Conservation (phyloP, 352 stramenopile species). For the Phytophthora hybrid region DNA sequence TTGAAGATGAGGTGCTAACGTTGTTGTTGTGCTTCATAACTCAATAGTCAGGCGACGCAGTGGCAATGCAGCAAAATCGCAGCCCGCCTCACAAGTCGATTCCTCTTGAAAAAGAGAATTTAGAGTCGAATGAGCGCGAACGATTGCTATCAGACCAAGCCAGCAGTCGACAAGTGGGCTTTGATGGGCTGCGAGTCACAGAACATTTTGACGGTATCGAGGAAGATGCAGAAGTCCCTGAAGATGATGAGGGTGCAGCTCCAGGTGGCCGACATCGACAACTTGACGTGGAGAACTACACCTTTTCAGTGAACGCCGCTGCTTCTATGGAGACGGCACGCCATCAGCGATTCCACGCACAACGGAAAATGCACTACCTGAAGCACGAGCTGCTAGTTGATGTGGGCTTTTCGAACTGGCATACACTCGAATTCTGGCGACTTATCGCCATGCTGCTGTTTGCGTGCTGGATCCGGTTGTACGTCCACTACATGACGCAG, state of each 20-base stretch:
- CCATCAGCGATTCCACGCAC: slow-evolving; percentile 66
- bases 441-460: slow-evolving; percentile 62
- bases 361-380: slow-evolving; percentile 84
- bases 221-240: slow-evolving; percentile 13
- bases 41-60: slow-evolving; percentile 35
- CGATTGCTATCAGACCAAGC: slow-evolving; percentile 17
- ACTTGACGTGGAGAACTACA: slow-evolving; percentile 57
- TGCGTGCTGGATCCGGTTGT: slow-evolving; percentile 89
- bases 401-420: slow-evolving; percentile 55
- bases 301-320: slow-evolving; percentile 60
- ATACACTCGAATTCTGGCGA: slow-evolving; percentile 86
- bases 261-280: slow-evolving; percentile 7
- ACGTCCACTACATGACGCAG: slow-evolving; percentile 91
- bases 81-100: slow-evolving; percentile 9
- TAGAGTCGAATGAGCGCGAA: slow-evolving; percentile 2
- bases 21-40: background rate
- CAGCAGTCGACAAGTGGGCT: slow-evolving; percentile 5
- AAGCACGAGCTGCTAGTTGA: slow-evolving; percentile 85
- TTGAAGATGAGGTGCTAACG: background rate
- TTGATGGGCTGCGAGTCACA: slow-evolving; percentile 12
- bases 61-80: slow-evolving; percentile 28
- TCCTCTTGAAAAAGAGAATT: background rate
- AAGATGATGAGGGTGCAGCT: slow-evolving; percentile 11
- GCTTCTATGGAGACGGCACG: slow-evolving; percentile 55
- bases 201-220: slow-evolving; percentile 16